Base-by-base conservation (phyloP, 352 stramenopile species). In the Phytophthora pinifolia region DNA sequence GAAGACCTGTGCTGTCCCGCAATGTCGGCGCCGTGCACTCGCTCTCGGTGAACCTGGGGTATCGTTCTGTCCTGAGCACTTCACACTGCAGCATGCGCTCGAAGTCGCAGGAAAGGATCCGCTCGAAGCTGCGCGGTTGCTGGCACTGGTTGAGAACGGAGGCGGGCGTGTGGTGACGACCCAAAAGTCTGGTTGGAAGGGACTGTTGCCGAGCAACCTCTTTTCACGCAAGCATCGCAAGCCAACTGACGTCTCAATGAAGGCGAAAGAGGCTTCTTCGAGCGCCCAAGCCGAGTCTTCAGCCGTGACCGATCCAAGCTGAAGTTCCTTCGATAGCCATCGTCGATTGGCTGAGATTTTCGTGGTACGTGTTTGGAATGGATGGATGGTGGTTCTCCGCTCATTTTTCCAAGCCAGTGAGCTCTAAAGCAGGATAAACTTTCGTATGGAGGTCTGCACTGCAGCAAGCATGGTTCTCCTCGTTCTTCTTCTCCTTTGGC, bases 81-180 rank as follows among this genome's bases (percentile, higher is more conserved):
- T 89, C 30, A 92, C 79, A 20, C 68, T 77, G 7, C 81, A 92
- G 46, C 72, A 83, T 37, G 79, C 79, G 37, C 72, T 92, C 10
- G 79, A 86, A 42, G 49, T 79, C n/a, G 64, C 73, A 20, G 65
- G 72, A 33, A 46, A 74, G 17, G 77, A 89, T 18, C 79, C 72
- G 17, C 45, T 87, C 1, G 75, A 85, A 46, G 82, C 79, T 9
- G 82, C 79, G 8, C 80, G 80, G 42, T 56, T 89, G 54, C 65
- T 92, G 30, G 63, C 74, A 3, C 33, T 71, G n/a, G 62, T 71
- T 31, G 62, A 67, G 17, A 55, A 53, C 4, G 62, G 62, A 8
- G 56, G 56, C 36, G 62, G 62, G 2, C 49, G 56, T n/a, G 34
- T 42, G 29, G 31, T 51, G 25, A 58, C 62, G 36, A 20, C 0